Conservation (phyloP, 805 yeast species). For the Kluyveromyces siamensis region DNA sequence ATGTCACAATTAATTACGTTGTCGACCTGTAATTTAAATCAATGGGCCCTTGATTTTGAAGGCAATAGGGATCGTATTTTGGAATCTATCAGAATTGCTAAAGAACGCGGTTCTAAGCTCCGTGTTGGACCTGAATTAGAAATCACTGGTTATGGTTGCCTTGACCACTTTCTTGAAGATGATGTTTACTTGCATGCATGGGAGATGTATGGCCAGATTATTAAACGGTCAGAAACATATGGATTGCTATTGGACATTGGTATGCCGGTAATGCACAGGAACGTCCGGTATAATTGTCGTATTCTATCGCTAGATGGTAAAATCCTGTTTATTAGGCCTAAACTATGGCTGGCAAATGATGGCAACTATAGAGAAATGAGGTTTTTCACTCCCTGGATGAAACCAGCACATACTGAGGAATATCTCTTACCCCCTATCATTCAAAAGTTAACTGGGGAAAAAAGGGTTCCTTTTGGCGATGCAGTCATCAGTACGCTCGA, state of each 20-base stretch:
- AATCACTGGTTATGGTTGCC: slow-evolving; percentile 87
- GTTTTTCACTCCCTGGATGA: slow-evolving; percentile 89
- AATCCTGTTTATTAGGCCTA: slow-evolving; percentile 83
- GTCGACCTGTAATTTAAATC: slow-evolving; percentile 92
- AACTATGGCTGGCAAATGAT: slow-evolving; percentile 88
- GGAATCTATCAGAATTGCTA: slow-evolving; percentile 71
- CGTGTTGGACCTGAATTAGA: slow-evolving; percentile 98
- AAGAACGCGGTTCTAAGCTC: slow-evolving; percentile 60
- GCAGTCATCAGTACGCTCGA: slow-evolving; percentile 77
- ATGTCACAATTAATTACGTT: slow-evolving; percentile 87
- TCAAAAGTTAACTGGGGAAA: slow-evolving; percentile 57
- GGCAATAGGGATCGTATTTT: slow-evolving; percentile 91
- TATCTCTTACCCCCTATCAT: slow-evolving; percentile 65
- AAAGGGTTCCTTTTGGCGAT: slow-evolving; percentile 76
- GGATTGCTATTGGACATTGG: slow-evolving; percentile 87
- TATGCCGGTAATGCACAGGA: slow-evolving; percentile 84
- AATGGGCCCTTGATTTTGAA: slow-evolving; percentile 98
- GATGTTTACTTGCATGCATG: slow-evolving; percentile 86
- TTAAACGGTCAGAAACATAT: slow-evolving; percentile 55
- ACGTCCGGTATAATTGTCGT: slow-evolving; percentile 87
- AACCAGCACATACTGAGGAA: slow-evolving; percentile 66
- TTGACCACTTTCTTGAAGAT: slow-evolving; percentile 88
- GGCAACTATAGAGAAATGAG: slow-evolving; percentile 98
- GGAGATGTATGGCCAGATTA: slow-evolving; percentile 83
- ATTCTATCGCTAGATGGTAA: slow-evolving; percentile 69